A percentile compares a stretch with the other conserved stretches of the same genome.
Conservation (phyloP, 371 early-diverging fungal genomes). For the Rhizopus sp. region DNA sequence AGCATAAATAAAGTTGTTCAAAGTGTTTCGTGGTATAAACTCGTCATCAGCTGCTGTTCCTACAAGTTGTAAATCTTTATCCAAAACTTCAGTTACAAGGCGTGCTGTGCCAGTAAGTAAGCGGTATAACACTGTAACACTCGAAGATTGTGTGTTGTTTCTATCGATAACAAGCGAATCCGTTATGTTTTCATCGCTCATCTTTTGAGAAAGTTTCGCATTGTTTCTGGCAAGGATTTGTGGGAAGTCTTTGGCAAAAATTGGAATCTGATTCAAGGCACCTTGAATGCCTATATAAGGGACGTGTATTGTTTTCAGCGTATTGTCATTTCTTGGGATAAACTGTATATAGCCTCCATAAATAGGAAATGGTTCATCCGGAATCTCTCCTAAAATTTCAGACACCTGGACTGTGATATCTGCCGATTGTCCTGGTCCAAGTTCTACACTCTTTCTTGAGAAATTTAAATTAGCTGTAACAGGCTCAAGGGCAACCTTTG, state of each 20-base stretch:
- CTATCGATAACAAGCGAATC: conserved; percentile 11
- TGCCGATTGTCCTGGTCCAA: conserved; percentile 44
- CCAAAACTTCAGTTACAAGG: conserved; percentile 18
- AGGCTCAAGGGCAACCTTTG: conserved; percentile 7
- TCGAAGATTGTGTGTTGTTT: not conserved
- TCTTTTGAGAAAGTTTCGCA: not conserved
- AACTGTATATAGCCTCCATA: conserved; percentile 47
- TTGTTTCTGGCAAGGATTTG: conserved; percentile 4
- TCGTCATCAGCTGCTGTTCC: conserved; percentile 12
- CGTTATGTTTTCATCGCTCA: not conserved
- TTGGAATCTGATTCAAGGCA: conserved; percentile 46
- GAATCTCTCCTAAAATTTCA: conserved; percentile 2
- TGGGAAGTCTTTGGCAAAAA: conserved; percentile 42
- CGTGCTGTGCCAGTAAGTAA: conserved; percentile 19
- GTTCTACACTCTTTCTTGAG: conserved; percentile 28
- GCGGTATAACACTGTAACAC: conserved; percentile 13
- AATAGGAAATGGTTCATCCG: conserved; percentile 30
- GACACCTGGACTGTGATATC: conserved; percentile 15
- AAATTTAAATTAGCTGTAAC: conserved; percentile 38
- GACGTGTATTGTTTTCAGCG: conserved; percentile 30
- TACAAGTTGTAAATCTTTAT: conserved; percentile 3
- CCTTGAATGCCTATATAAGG: conserved; percentile 64
- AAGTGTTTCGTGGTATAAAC: conserved; percentile 21
- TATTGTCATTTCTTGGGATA: conserved; percentile 13
- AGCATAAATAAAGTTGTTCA: conserved; percentile 11